Base-by-base conservation (phyloP, 805 yeast species). In the Metschnikowia cubensis region DNA sequence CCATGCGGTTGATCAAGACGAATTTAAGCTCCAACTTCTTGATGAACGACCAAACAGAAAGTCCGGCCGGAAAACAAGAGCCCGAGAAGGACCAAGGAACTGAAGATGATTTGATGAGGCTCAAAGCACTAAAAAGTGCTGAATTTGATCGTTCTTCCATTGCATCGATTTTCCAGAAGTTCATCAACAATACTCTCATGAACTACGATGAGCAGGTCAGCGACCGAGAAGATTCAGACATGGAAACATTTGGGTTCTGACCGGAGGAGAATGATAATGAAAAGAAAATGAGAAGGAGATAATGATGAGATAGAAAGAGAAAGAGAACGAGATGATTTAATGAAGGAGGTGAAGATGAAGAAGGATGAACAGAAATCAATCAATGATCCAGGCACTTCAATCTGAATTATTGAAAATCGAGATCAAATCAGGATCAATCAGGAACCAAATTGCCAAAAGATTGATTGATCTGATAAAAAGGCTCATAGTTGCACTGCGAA, bases 21-120 rank as follows among this genome's bases (percentile, higher is more conserved):
- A 71, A 63, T 51, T 61, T 73, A 45, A 64, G 62, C 56, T 63
- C 65, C 50, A 72, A 73, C 50, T 73, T 73, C 51, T 50, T 64
- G 44, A 70, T 73, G 22, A 76, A 66, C 47, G 55, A 56, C 35
- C 53, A 49, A 21, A 47, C 35, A 34, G 43, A 17, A 7, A 15
- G n/a, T 15, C 31, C 40, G 4, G 40, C 40, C 4, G 25, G 20
- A 21, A 18, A 22, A n/a, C 15, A 20, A 11, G n/a, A n/a, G 25
- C 40, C 22, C 11, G 29, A 25, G 29, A 25, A 25, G 11, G 29
- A 25, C 11, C 68, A 61, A 29, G 70, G 62, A 15, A 63, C 55
- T 15, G 67, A 62, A 17, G 67, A 59, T 29, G 62, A 59, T 10
- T 58, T 56, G 22, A 60, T 68, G 35, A 59, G 63, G 50, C 58